Conservation (phyloP, 2,329 filamentous ascomycete genomes). For the Fusarium euwallaceae region DNA sequence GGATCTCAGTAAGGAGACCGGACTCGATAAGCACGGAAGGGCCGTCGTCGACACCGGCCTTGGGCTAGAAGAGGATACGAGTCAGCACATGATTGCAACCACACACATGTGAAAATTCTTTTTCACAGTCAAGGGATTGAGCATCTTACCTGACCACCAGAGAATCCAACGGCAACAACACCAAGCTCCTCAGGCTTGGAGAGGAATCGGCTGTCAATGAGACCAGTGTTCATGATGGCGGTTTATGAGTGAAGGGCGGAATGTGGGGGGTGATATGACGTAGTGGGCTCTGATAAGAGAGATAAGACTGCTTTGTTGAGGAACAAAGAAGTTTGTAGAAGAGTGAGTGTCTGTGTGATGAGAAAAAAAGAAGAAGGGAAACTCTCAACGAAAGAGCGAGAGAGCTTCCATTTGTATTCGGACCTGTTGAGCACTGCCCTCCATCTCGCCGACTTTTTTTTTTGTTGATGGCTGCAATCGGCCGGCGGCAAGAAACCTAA, state of each 20-base stretch:
- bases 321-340: background rate
- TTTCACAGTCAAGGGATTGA: slow-evolving; percentile 2
- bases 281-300: slow-evolving; percentile 36
- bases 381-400: slow-evolving; percentile 11
- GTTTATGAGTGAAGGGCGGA: slow-evolving; percentile 37
- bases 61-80: slow-evolving; percentile 69
- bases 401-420: slow-evolving; percentile 40
- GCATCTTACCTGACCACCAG: slow-evolving; percentile 85
- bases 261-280: slow-evolving; percentile 43
- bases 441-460: slow-evolving; percentile 18
- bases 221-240: slow-evolving; percentile 64
- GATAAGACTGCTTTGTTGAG: slow-evolving; percentile 14
- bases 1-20: slow-evolving; percentile 86
- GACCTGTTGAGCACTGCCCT: slow-evolving; percentile 26
- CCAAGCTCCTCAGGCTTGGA: slow-evolving; percentile 83
- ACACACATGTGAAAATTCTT: background rate
- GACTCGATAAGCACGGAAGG: slow-evolving; percentile 90
- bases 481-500: slow-evolving; percentile 37
- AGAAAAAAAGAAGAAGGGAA: slow-evolving; percentile 3
- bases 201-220: slow-evolving; percentile 80
- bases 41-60: slow-evolving; percentile 90
- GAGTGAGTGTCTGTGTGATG: background rate
- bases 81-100: slow-evolving; percentile 16
- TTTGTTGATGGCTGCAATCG: slow-evolving; percentile 39
- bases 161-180: slow-evolving; percentile 95